A percentile compares a stretch with the other conserved stretches of the same genome.
Conservation (phyloP, 495 filamentous ascomycete species). For the Aspergillus cristatus region DNA sequence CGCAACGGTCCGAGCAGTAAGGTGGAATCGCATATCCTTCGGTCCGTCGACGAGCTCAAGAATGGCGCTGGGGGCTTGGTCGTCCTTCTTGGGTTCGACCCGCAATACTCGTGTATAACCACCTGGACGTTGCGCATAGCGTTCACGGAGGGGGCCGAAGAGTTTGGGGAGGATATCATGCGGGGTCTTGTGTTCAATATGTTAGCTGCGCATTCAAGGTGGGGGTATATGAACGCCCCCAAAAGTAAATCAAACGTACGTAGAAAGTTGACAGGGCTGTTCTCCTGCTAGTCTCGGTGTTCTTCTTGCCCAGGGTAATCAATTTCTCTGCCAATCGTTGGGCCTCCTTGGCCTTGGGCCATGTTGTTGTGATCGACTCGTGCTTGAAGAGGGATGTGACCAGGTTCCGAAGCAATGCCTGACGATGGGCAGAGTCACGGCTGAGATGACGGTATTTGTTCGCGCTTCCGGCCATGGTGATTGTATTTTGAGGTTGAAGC, state of each 20-base stretch:
- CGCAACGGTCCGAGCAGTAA: conserved; percentile 76
- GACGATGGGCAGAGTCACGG: conserved; percentile 75
- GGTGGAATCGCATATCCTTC: conserved; percentile 86
- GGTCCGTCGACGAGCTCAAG: conserved; percentile 96
- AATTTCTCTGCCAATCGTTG: conserved; percentile 88
- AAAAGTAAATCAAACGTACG: conserved; percentile 72
- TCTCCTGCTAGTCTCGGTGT: conserved; percentile 63
- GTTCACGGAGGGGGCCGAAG: conserved; percentile 70
- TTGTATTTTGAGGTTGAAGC: background rate
- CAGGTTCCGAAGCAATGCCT: conserved; percentile 90
- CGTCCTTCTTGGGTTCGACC: conserved; percentile 62
- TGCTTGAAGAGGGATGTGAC: conserved; percentile 91
- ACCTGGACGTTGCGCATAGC: conserved; percentile 73
- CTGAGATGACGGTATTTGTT: conserved; percentile 79
- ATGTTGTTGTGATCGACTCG: conserved; percentile 90
- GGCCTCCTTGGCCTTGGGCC: conserved; percentile 93
- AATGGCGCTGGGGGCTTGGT: conserved; percentile 81
- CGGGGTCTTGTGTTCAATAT: conserved; percentile 44
- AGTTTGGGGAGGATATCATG: conserved; percentile 70
- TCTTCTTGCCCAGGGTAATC: conserved; percentile 85
- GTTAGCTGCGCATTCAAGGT: background rate
- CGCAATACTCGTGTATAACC: conserved; percentile 92
- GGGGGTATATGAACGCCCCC: conserved; percentile 12
- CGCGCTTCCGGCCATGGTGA: conserved; percentile 71
- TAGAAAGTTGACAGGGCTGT: conserved; percentile 69